Evolutionary conservation across 768 basidiomycete genomes (phyloP), one percentile per base, ranked within the genome.

Genomic region (Coprinopsis cinerea): DNA sequence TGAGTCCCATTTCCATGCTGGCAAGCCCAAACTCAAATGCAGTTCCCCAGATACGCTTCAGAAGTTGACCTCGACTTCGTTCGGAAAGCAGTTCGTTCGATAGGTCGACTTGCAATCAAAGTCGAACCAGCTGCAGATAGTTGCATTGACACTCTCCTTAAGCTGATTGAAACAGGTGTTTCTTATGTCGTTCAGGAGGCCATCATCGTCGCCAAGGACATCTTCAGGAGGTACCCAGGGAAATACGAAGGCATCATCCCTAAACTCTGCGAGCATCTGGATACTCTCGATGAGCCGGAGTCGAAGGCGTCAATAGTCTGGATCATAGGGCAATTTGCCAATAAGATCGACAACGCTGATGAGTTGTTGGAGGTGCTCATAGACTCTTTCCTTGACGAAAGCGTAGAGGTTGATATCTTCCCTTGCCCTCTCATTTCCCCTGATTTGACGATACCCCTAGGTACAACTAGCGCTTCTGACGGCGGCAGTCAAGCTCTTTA

Each of bases 21-120:
- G 23, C 17, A 18, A 17, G 39, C 43, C 32, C 22, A 51, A 28
- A 15, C 43, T 44, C 39, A n/a, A 24, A 25, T 40, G 23, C 22
- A 11, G 15, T 30, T 44, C 5, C 35, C 10, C 53, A 95, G 92
- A 60, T 99, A 99, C 68, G 96, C 96, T 1, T 91, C 94, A 0
- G 96, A 99, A 65, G 94, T 98, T 14, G 96, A 99, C 61, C 76
- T 99, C 55, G 96, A 99, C 67, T 98, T 98, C 61, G 94, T 97
- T 26, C 84, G 96, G 39, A 98, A 97, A 68, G 89, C 95, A 7
- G 96, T 99, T 23, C 83, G 96, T 25, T 96, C 95, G 2, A 95
- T 99, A 54, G 96, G 96, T 6, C 85, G 95, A 18, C 70, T 97
- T n/a, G 94, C 96, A 14, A 98, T 98, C 78, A 98, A 98, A 68